A percentile compares a stretch with the other conserved stretches of the same genome.
phyloP scores from a whole-genome alignment of 78 protist genomes.

The Dictyostelium purpureum region DNA sequence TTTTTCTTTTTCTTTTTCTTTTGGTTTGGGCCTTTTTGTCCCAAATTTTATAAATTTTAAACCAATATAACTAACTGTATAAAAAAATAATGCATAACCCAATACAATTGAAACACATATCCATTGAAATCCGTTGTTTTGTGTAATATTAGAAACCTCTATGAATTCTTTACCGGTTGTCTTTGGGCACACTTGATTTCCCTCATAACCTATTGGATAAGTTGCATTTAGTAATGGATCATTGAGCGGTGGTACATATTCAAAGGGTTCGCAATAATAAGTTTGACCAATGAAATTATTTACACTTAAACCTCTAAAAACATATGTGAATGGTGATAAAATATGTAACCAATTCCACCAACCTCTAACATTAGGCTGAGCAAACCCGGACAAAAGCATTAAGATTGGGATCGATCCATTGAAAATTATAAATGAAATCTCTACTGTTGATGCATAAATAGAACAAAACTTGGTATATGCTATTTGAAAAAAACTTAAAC shows the following conservation, averaged over 20 bases:
- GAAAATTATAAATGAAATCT: not conserved
- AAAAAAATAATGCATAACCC: not conserved
- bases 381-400: not conserved
- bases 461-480: not conserved
- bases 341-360: constrained; percentile 58
- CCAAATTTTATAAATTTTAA: not conserved
- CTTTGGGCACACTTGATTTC: not conserved
- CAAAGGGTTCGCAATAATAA: not conserved
- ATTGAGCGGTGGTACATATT: constrained; percentile 9
- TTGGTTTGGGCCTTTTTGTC: not conserved
- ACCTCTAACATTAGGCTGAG: not conserved
- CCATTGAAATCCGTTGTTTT: not conserved
- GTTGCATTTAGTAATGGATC: constrained; percentile 23
- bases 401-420: not conserved
- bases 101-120: not conserved
- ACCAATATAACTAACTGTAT: not conserved
- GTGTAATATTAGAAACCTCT: not conserved
- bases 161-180: not conserved
- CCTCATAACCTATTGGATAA: not conserved
- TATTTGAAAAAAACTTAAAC: no score
- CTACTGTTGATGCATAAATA: not conserved
- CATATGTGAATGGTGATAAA: constrained; percentile 15
- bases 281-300: constrained; percentile 25
- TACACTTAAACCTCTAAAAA: not conserved
- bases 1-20: not conserved